These are phyloP conservation scores for Ceratobasidium sp. DNA, from an alignment of 1,284 basidiomycete species.

Conservation along the genomic window DNA sequence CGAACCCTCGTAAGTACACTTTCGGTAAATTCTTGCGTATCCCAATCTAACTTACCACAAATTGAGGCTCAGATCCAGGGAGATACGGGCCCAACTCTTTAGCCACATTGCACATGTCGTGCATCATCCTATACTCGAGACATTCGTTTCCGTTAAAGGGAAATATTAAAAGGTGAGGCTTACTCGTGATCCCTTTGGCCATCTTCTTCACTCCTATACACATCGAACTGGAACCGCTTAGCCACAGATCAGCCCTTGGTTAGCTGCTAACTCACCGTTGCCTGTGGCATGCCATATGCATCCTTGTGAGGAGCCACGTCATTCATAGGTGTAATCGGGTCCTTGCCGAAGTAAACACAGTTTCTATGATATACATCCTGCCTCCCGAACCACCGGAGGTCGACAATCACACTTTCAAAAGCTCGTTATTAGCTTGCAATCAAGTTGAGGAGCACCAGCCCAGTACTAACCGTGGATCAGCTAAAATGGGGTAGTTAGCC, in stretches of 20 bases:
- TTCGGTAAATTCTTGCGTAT: background rate
- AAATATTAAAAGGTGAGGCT: background rate
- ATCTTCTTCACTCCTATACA: slow-evolving; percentile 4
- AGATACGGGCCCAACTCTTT: slow-evolving; percentile 19
- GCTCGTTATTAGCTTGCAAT: background rate
- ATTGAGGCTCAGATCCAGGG: slow-evolving; percentile 43
- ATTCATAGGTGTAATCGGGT: background rate
- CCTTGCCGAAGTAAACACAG: slow-evolving; percentile 52
- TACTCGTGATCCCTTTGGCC: slow-evolving; percentile 14
- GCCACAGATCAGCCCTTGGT: slow-evolving; percentile 50
- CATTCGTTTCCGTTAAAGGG: background rate
- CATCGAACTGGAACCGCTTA: slow-evolving; percentile 63
- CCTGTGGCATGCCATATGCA: slow-evolving; percentile 59
- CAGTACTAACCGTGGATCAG: slow-evolving; percentile 55
- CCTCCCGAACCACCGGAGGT: slow-evolving; percentile 53
- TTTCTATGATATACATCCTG: slow-evolving; percentile 51
- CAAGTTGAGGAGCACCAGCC: too few relatives aligned
- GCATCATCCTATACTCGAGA: slow-evolving; percentile 33
- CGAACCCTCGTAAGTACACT: too few relatives aligned
- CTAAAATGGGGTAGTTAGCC: too few relatives aligned
- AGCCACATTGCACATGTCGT: slow-evolving; percentile 26
- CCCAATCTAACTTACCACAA: slow-evolving; percentile 21
- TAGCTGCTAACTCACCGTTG: slow-evolving; percentile 51
- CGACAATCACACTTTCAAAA: slow-evolving; percentile 52
- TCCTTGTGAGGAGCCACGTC: slow-evolving; percentile 50